phyloP scores from a whole-genome alignment of 345 rosid genomes.

The Lenwebbia sp. region DNA sequence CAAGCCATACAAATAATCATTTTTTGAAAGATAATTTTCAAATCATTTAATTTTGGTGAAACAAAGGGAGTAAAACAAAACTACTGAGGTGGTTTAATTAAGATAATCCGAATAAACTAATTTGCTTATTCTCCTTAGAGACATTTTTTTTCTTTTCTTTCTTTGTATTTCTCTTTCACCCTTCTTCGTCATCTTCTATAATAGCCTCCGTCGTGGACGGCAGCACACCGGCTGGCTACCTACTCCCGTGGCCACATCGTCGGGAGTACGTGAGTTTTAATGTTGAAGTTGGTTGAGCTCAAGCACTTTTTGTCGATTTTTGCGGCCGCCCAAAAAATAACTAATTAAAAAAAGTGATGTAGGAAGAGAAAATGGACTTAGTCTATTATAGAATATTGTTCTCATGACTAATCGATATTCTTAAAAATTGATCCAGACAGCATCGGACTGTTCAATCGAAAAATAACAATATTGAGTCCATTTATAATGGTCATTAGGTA shows the following conservation, averaged over 20 bases:
- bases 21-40: too few species aligned
- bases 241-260: not conserved
- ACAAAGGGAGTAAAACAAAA: not conserved
- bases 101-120: not conserved
- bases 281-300: not conserved
- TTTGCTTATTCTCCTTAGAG: not conserved
- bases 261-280: not conserved
- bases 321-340: not conserved
- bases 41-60: too few species aligned
- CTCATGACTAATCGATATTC: not conserved
- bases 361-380: not conserved
- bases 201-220: not conserved
- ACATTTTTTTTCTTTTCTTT: not conserved
- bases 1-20: too few species aligned
- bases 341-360: not conserved
- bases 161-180: not conserved
- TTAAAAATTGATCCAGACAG: not conserved
- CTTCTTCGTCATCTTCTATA: not conserved
- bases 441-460: not conserved
- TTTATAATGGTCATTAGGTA: not conserved
- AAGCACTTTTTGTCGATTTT: not conserved
- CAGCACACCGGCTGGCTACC: not conserved
- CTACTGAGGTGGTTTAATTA: not conserved
- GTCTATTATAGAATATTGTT: not conserved
- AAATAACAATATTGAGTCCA: not conserved